Conservation (phyloP, 495 filamentous ascomycete species). For the Penicillium bovifimosum region DNA sequence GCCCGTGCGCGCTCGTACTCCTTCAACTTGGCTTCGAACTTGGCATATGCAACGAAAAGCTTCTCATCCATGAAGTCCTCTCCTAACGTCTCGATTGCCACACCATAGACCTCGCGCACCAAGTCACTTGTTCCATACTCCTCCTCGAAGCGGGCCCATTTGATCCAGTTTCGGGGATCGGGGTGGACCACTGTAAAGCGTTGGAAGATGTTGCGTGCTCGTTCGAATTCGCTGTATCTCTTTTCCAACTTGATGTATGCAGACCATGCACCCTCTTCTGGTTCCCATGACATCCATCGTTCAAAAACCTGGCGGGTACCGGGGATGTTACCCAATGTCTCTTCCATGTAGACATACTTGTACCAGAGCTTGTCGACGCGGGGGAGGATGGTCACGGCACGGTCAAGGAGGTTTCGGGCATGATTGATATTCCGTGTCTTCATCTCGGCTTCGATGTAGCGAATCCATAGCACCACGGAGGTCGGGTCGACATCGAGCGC, state of each 20-base stretch:
- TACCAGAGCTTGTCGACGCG: conserved; percentile 95
- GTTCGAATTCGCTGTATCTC: conserved; percentile 81
- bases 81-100: conserved; percentile 82
- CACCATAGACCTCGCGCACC: conserved; percentile 88
- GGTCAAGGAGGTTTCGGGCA: conserved; percentile 88
- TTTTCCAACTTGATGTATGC: conserved; percentile 97
- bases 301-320: conserved; percentile 95
- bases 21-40: conserved; percentile 88
- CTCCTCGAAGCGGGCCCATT: conserved; percentile 97
- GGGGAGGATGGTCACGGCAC: conserved; percentile 90
- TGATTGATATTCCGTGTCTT: conserved; percentile 96
- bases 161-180: conserved; percentile 95
- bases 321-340: conserved; percentile 88
- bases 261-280: conserved; percentile 90
- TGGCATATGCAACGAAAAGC: conserved; percentile 86
- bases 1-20: conserved; percentile 93
- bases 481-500: conserved; percentile 89
- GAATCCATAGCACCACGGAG: conserved; percentile 74
- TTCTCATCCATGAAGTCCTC: conserved; percentile 97
- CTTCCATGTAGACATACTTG: conserved; percentile 98
- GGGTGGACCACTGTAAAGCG: conserved; percentile 91
- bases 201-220: conserved; percentile 80
- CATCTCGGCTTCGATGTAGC: conserved; percentile 96
- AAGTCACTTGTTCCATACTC: conserved; percentile 86
- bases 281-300: conserved; percentile 97